These are phyloP conservation scores for Pestalotiopsis sp. DNA, from an alignment of 2,329 filamentous ascomycete genomes.

Conservation along the genomic window DNA sequence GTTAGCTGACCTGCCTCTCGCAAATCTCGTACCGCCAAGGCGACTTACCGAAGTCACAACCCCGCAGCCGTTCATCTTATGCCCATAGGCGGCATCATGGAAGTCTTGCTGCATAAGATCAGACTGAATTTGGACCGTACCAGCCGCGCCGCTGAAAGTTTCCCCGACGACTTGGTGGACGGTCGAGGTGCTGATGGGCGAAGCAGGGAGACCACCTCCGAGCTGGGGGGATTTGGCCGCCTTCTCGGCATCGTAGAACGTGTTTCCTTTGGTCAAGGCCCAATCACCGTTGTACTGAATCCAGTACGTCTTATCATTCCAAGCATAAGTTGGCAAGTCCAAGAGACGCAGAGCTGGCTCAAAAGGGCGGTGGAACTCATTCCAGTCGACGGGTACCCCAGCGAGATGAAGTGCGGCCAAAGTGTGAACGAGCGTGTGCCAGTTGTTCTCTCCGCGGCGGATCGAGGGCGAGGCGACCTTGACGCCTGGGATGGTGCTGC, in stretches of 20 bases:
- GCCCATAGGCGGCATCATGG: conserved; percentile 39
- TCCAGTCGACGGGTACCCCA: conserved; percentile 69
- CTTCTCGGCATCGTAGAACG: conserved; percentile 40
- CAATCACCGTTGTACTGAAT: conserved; percentile 69
- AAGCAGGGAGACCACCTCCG: background rate
- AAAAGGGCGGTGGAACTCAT: conserved; percentile 65
- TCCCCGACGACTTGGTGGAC: conserved; percentile 41
- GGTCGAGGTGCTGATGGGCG: conserved; percentile 31
- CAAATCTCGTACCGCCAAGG: background rate
- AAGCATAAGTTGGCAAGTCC: conserved; percentile 69
- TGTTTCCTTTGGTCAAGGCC: conserved; percentile 62
- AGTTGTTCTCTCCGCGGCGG: conserved; percentile 57
- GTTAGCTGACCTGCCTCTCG: background rate
- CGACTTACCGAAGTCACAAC: conserved; percentile 46
- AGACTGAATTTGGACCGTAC: conserved; percentile 36
- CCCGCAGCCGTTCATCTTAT: conserved; percentile 43
- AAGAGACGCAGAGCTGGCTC: conserved; percentile 49
- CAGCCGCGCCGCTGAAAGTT: conserved; percentile 24
- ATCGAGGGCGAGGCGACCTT: conserved; percentile 52
- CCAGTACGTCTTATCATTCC: conserved; percentile 75
- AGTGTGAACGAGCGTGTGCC: conserved; percentile 55
- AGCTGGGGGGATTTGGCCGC: background rate
- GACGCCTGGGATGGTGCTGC: conserved; percentile 34
- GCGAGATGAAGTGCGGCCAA: conserved; percentile 57
- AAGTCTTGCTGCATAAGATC: conserved; percentile 43